phyloP scores from a whole-genome alignment of 768 basidiomycete genomes.

The Suillus tomentosus region DNA sequence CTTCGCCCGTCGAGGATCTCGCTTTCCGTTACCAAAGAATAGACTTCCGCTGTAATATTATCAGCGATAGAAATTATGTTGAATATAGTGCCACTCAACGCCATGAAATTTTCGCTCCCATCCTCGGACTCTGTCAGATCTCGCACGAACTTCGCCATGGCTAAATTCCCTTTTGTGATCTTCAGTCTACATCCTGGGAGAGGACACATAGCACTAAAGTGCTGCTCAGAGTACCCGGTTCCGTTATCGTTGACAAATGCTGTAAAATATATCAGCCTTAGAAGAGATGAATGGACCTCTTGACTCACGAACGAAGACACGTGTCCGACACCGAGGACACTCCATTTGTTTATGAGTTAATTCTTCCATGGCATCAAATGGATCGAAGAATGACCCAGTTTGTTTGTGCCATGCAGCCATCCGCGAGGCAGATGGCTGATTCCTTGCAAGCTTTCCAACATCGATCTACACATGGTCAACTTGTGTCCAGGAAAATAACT shows the following conservation, averaged over 20 bases:
- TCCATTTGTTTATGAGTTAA: slow-evolving; percentile 29
- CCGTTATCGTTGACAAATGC: slow-evolving; percentile 43
- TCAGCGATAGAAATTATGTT: background rate
- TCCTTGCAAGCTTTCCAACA: slow-evolving; percentile 20
- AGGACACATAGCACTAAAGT: slow-evolving; percentile 41
- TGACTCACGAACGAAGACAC: slow-evolving; percentile 35
- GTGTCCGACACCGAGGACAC: slow-evolving; percentile 39
- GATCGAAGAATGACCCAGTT: slow-evolving; percentile 35
- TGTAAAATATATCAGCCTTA: slow-evolving; percentile 18
- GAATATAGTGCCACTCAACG: slow-evolving; percentile 33
- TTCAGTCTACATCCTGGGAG: slow-evolving; percentile 38
- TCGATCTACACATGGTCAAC: slow-evolving; percentile 23
- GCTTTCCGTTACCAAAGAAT: slow-evolving; percentile 28
- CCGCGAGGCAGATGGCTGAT: slow-evolving; percentile 21
- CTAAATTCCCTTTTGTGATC: slow-evolving; percentile 46
- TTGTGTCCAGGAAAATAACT: background rate
- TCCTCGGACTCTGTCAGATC: slow-evolving; percentile 36
- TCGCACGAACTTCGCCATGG: slow-evolving; percentile 42
- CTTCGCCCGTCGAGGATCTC: slow-evolving; percentile 30
- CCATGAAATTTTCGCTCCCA: slow-evolving; percentile 30
- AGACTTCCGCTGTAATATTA: slow-evolving; percentile 36
- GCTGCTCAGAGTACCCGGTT: slow-evolving; percentile 50
- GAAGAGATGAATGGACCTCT: background rate
- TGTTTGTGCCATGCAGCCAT: slow-evolving; percentile 24
- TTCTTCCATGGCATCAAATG: slow-evolving; percentile 35